Base-by-base conservation (phyloP, 2,329 filamentous ascomycete genomes). In the Albophoma yamanashiensis region DNA sequence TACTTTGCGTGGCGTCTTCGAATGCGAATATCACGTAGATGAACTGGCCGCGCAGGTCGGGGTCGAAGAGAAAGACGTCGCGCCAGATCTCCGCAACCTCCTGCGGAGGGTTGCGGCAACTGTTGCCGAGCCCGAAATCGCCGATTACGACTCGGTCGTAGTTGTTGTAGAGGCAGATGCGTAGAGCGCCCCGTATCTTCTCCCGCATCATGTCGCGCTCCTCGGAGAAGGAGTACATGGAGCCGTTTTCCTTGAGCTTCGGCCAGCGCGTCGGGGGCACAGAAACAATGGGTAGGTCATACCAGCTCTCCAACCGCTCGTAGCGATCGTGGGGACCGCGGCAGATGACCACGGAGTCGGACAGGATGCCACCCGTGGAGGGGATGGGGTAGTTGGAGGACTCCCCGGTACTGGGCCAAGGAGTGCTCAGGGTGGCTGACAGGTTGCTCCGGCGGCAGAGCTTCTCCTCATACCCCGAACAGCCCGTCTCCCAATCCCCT, bases 401-500 rank as follows among this genome's bases (percentile, higher is more conserved):
- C 31, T 74, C 71, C 17, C 72, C 70, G 20, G 76, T 77, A 14
- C 74, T 76, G 3, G 79, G 75, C 62, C 79, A 85, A 1, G 87
- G 85, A 55, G 82, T 87, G 27, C 79, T 81, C 56, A 92, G 78
- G 3, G 86, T 85, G 22, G 87, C 84, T 7, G 87, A 87, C 40
- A 92, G 81, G 64, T 88, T 91, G 74, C 87, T 90, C 65, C 89
- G 80, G 62, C 89, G 81, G 67, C 88, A 89, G 43, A 92, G 81
- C 64, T 87, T 87, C 72, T 92, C 89, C 74, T 78, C 76, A 62
- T 77, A 77, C 40, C 76, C 75, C 3, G 74, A 70, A 15, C 75
- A 78, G 62, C 79, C 80, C 8, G 81, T 88, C 66, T 91, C 88
- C 89, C 89, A 92, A 69, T 92, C 88, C n/a, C 89, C 89, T 12